Evolutionary conservation across 345 rosid genomes (phyloP).

Genomic region (Boechera retrofracta): DNA sequence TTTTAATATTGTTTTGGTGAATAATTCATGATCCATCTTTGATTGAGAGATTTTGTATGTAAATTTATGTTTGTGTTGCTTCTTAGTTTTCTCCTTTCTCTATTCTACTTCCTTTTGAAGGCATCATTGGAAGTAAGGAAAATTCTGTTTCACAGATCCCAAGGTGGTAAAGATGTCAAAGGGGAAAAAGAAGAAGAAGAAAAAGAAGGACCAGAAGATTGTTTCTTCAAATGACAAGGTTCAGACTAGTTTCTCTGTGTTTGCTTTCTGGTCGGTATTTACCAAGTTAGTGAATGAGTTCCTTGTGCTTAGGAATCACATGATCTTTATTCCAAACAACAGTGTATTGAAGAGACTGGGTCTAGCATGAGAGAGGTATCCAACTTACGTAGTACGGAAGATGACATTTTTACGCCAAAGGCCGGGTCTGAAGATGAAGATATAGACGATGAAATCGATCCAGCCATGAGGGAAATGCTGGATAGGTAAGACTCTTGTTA

Average conservation of each 20-base stretch:
- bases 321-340: slow-evolving; percentile 46
- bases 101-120: slow-evolving; percentile 51
- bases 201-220: slow-evolving; percentile 65
- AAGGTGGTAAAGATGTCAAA: slow-evolving; percentile 62
- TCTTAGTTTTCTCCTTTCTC: slow-evolving; percentile 47
- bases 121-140: slow-evolving; percentile 46
- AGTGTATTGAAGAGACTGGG: slow-evolving; percentile 43
- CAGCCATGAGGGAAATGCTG: slow-evolving; percentile 76
- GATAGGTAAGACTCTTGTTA: slow-evolving; percentile 62
- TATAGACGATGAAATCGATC: slow-evolving; percentile 83
- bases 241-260: slow-evolving; percentile 21
- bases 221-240: slow-evolving; percentile 57
- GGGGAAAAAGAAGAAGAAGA: slow-evolving; percentile 69
- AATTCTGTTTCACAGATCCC: slow-evolving; percentile 64
- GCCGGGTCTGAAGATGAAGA: slow-evolving; percentile 65
- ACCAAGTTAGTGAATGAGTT: slow-evolving; percentile 31
- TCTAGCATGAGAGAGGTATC: slow-evolving; percentile 51
- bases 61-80: slow-evolving; percentile 40
- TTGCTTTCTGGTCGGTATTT: slow-evolving; percentile 22
- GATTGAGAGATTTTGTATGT: slow-evolving; percentile 40
- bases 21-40: slow-evolving; percentile 12
- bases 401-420: slow-evolving; percentile 51
- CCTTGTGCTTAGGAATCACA: slow-evolving; percentile 54
- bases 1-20: slow-evolving; percentile 22
- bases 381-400: slow-evolving; percentile 48